Percentiles rank a stretch among this genome's conserved stretches.
Conservation (phyloP, 2,329 filamentous ascomycete species). For the Epichloe glyceriae region DNA sequence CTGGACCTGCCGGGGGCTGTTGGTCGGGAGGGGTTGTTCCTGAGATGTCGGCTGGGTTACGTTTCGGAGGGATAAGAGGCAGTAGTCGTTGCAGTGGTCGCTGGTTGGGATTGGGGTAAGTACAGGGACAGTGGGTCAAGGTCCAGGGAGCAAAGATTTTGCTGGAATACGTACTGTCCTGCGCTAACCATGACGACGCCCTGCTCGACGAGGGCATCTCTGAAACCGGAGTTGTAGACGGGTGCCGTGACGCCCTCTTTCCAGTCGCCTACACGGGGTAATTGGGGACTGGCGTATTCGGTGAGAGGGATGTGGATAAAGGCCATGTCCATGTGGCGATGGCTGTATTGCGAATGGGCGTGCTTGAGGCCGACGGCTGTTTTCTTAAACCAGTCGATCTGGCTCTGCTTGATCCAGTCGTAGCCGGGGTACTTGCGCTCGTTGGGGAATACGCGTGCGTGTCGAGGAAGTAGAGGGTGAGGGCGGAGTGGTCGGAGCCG, state of each 20-base stretch:
- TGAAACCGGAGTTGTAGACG: slow-evolving; percentile 82
- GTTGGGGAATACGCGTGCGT: slow-evolving; percentile 88
- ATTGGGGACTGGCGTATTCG: slow-evolving; percentile 58
- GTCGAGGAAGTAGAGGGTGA: slow-evolving; percentile 92
- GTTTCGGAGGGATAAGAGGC: slow-evolving; percentile 47
- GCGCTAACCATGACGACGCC: slow-evolving; percentile 79
- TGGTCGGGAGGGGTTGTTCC: not conserved
- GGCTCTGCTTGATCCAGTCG: slow-evolving; percentile 89
- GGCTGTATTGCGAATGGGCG: slow-evolving; percentile 71
- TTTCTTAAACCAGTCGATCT: slow-evolving; percentile 87
- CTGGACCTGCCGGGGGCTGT: slow-evolving; percentile 6
- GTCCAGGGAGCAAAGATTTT: too few species aligned
- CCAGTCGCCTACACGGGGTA: slow-evolving; percentile 54
- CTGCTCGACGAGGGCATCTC: slow-evolving; percentile 74
- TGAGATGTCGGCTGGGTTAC: slow-evolving; percentile 12
- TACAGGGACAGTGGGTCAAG: not conserved
- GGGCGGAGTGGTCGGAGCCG: slow-evolving; percentile 68
- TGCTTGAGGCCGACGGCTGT: slow-evolving; percentile 64
- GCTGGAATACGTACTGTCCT: slow-evolving; percentile 57
- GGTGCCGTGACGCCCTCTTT: slow-evolving; percentile 80
- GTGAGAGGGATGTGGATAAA: slow-evolving; percentile 97
- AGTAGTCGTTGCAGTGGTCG: slow-evolving; percentile 97
- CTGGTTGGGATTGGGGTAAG: slow-evolving; percentile 24
- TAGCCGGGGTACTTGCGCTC: slow-evolving; percentile 84
- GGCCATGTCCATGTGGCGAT: slow-evolving; percentile 87